Base-by-base conservation (phyloP, 2,329 filamentous ascomycete genomes). In the Mycocentrospora acerina region DNA sequence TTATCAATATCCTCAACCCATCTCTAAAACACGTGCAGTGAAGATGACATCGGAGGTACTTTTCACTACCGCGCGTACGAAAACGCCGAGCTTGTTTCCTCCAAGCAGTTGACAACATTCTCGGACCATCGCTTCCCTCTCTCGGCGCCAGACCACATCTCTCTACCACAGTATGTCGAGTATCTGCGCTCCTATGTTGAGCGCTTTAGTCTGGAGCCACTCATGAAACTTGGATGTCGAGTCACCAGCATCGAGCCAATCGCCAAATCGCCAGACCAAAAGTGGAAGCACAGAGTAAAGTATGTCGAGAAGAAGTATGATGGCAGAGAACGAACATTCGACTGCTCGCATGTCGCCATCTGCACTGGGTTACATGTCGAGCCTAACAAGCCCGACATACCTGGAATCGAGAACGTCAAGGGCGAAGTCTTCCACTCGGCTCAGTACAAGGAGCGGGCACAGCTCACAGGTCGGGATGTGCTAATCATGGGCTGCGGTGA, bases 51-150 rank as follows among this genome's bases (percentile, higher is more conserved):
- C 30, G 74, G 73, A 2, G 74, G 75, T 2, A 75, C 72, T 1
- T 77, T 78, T 51, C 61, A 64, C 15, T 68, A 74, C 39, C 68
- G 71, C 4, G 62, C 69, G 4, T 78, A 77, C 35, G 71, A 76
- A 37, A 71, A 75, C 24, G 71, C 73, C 2, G 74, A 77, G 68
- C 64, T 76, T 2, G 74, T 77, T 1, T 74, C 71, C 2, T 76
- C 73, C 3, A 75, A 75, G 44, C 73, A 75, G 29, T 61, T 78
- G 7, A 77, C 74, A 0, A 60, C 70, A 13, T 78, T 77, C 44
- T 77, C 74, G 1, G 74, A 77, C 46, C 74, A 73, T 41, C 68
- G 74, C 1, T 63, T 72, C 2, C 58, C 70, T 1, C 33, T 59
- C 1, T 64, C 72, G 8, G 65, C 65, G 1, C 68, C 72, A 7